Percentiles rank a stretch among this genome's conserved stretches.
Conservation (phyloP, 441 rosid species). For the Erodium chrysanthum region DNA sequence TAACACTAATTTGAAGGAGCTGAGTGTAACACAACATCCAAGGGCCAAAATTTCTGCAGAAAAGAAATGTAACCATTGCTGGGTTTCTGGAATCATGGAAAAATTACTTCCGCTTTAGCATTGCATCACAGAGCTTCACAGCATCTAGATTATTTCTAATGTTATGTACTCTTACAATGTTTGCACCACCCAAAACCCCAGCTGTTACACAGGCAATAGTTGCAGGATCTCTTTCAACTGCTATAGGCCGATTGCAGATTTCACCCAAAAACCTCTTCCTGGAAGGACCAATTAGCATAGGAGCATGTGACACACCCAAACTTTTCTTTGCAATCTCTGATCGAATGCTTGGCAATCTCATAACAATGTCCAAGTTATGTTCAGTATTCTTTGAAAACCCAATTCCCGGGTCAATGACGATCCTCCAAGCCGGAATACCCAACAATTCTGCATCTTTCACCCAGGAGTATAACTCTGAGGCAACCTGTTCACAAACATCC, state of each 20-base stretch:
- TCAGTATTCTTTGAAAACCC: slow-evolving; percentile 73
- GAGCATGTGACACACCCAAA: slow-evolving; percentile 56
- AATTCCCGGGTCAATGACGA: slow-evolving; percentile 74
- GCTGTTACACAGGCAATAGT: slow-evolving; percentile 62
- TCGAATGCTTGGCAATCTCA: slow-evolving; percentile 46
- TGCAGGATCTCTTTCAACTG: slow-evolving; percentile 77
- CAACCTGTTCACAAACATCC: slow-evolving; percentile 61
- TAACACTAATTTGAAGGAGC: background rate
- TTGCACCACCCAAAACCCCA: slow-evolving; percentile 66
- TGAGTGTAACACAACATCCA: background rate
- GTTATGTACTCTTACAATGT: slow-evolving; percentile 82
- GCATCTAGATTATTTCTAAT: slow-evolving; percentile 69
- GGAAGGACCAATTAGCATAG: slow-evolving; percentile 73
- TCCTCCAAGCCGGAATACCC: slow-evolving; percentile 85
- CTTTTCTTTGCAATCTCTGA: slow-evolving; percentile 58
- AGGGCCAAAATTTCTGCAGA: background rate
- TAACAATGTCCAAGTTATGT: slow-evolving; percentile 63
- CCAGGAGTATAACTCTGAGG: slow-evolving; percentile 47
- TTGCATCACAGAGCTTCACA: slow-evolving; percentile 65
- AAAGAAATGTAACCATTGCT: background rate
- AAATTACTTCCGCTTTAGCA: slow-evolving; percentile 31
- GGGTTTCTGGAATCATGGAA: background rate
- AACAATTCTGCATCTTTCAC: slow-evolving; percentile 55
- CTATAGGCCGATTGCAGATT: slow-evolving; percentile 44
- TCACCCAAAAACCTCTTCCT: slow-evolving; percentile 82